Evolutionary conservation across 352 stramenopile species (phyloP).

Genomic region (Pythium apleroticum): DNA sequence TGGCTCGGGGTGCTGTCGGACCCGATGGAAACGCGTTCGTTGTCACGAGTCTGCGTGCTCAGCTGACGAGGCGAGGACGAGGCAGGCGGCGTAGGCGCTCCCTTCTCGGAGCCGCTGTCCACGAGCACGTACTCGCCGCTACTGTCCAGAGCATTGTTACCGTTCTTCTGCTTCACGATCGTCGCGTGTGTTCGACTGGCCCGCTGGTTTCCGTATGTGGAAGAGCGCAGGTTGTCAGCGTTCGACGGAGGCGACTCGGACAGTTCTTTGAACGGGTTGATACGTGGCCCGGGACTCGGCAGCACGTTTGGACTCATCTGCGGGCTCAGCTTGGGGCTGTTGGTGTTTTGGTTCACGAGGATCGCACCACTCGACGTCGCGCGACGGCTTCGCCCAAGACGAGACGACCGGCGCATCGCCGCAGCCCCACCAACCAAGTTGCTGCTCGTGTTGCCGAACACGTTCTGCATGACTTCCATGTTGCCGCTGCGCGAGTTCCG

Average conservation of each 20-base stretch:
- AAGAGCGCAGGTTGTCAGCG: slow-evolving; percentile 12
- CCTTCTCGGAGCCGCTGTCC: slow-evolving; percentile 42
- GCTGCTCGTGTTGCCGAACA: slow-evolving; percentile 52
- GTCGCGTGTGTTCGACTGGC: slow-evolving; percentile 10
- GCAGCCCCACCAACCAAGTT: slow-evolving; percentile 20
- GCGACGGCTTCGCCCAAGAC: slow-evolving; percentile 54
- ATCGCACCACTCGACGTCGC: slow-evolving; percentile 51
- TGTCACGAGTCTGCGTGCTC: neutral
- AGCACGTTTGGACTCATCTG: slow-evolving; percentile 70
- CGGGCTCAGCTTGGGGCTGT: slow-evolving; percentile 58
- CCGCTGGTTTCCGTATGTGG: slow-evolving; percentile 1
- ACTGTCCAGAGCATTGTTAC: slow-evolving; percentile 40
- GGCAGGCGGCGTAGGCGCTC: neutral
- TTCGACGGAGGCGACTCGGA: slow-evolving; percentile 40
- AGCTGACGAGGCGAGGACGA: slow-evolving; percentile 1
- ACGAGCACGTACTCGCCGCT: slow-evolving; percentile 71
- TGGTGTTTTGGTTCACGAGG: slow-evolving; percentile 31
- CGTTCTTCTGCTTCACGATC: slow-evolving; percentile 19
- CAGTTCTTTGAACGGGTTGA: slow-evolving; percentile 73
- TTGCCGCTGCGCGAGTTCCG: slow-evolving; percentile 57
- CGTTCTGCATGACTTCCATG: slow-evolving; percentile 67
- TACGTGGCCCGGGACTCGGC: slow-evolving; percentile 55
- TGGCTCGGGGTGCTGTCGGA: neutral
- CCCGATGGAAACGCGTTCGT: neutral
- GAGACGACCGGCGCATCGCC: slow-evolving; percentile 48